A percentile compares a stretch with the other conserved stretches of the same genome.
phyloP scores from a whole-genome alignment of 352 stramenopile species.

The Blastocystis sp. region DNA sequence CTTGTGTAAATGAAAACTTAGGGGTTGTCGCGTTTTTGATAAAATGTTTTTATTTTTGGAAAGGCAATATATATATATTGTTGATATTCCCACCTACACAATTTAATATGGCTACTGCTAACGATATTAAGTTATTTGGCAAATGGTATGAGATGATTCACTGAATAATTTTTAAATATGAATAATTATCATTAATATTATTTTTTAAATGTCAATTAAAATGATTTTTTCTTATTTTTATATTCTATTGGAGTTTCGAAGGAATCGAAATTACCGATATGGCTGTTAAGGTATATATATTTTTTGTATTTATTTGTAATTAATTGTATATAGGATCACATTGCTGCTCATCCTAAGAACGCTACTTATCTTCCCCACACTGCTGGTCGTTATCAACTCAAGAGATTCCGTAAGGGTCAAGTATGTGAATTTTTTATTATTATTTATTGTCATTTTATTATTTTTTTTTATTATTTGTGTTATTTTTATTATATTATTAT shows the following conservation, averaged over 20 bases:
- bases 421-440: conserved; percentile 23
- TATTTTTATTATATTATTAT: neutral
- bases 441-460: conserved; percentile 21
- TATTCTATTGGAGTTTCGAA: conserved; percentile 39
- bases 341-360: conserved; percentile 18
- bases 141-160: conserved; percentile 51
- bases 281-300: conserved; percentile 12
- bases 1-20: neutral
- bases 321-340: conserved; percentile 8
- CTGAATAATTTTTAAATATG: conserved; percentile 4
- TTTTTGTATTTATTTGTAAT: neutral
- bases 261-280: conserved; percentile 14
- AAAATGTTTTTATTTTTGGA: neutral
- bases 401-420: conserved; percentile 91
- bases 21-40: neutral
- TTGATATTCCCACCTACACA: conserved; percentile 16
- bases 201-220: neutral
- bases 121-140: conserved; percentile 63
- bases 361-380: conserved; percentile 91
- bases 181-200: neutral
- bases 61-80: too few species aligned
- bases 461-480: neutral
- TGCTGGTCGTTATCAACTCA: conserved; percentile 96
- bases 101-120: conserved; percentile 29
- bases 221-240: conserved; percentile 12